These are phyloP conservation scores for Physocladia obscura DNA, from an alignment of 192 early-diverging fungal species.

Conservation along the genomic window DNA sequence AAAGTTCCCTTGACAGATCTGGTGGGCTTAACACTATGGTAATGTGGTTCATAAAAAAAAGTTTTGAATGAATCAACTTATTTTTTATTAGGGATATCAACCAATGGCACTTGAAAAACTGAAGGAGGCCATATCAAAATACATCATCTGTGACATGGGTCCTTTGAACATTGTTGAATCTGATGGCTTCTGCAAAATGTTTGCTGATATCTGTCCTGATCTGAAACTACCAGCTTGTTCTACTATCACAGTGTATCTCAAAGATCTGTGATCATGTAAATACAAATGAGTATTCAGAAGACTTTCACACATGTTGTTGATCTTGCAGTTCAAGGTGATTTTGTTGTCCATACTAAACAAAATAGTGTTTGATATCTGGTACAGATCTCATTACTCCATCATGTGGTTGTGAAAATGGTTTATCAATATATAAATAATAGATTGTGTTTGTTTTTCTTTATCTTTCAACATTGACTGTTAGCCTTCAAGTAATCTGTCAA, in stretches of 20 bases:
- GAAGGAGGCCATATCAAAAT: not conserved
- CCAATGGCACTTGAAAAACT: not conserved
- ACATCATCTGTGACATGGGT: not conserved
- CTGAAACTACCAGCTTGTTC: not conserved
- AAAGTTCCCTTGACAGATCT: not conserved
- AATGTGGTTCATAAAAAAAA: not conserved
- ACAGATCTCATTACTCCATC: too few species aligned
- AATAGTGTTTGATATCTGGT: too few species aligned
- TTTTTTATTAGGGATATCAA: not conserved
- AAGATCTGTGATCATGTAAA: not conserved
- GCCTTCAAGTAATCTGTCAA: too few species aligned
- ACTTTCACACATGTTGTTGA: too few species aligned
- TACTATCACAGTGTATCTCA: not conserved
- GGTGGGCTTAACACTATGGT: not conserved
- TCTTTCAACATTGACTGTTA: too few species aligned
- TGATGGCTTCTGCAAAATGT: not conserved
- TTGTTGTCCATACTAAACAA: not conserved
- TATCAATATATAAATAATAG: not conserved
- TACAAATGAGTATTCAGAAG: too few species aligned
- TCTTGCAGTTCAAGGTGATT: too few species aligned
- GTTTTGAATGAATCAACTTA: not conserved
- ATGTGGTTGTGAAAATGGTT: too few species aligned
- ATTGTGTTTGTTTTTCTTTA: too few species aligned
- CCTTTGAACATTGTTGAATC: not conserved
- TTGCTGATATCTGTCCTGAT: not conserved